Conservation (phyloP, 2,329 filamentous ascomycete genomes). For the Didymella arachidicola region DNA sequence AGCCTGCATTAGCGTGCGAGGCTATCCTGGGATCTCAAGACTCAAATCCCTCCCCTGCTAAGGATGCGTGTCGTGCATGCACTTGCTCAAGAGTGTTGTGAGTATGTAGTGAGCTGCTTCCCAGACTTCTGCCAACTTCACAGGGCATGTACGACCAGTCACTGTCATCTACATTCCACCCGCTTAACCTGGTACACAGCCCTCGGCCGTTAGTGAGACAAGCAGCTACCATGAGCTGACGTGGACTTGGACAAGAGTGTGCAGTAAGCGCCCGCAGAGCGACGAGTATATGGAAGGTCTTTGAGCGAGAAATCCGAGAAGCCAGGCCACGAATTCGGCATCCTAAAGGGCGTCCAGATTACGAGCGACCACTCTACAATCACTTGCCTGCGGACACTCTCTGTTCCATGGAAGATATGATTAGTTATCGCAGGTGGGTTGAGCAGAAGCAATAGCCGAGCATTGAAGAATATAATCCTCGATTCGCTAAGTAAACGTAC, state of each 20-base stretch:
- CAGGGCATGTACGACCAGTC: too few relatives aligned
- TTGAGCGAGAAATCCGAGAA: neutral
- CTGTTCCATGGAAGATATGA: too few relatives aligned
- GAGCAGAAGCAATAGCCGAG: neutral
- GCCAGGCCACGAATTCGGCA: neutral
- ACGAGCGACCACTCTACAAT: neutral
- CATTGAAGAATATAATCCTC: neutral
- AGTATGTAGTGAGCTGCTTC: neutral
- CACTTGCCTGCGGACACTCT: too few relatives aligned
- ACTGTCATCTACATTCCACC: too few relatives aligned
- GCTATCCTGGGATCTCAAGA: neutral
- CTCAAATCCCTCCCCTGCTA: neutral
- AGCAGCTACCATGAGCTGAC: too few relatives aligned
- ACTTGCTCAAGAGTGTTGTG: neutral
- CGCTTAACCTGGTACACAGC: too few relatives aligned
- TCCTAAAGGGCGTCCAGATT: neutral
- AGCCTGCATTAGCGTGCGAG: slow-evolving; percentile 1
- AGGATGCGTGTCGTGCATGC: neutral
- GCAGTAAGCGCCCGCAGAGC: neutral
- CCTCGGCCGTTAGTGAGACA: too few relatives aligned
- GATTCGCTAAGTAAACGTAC: neutral
- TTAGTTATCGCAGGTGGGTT: too few relatives aligned
- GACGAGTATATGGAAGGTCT: neutral
- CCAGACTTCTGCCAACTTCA: neutral
- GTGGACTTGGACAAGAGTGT: too few relatives aligned